These are phyloP conservation scores for Kluyveromyces dobzhanskii DNA, from an alignment of 805 yeast genomes.

Conservation along the genomic window DNA sequence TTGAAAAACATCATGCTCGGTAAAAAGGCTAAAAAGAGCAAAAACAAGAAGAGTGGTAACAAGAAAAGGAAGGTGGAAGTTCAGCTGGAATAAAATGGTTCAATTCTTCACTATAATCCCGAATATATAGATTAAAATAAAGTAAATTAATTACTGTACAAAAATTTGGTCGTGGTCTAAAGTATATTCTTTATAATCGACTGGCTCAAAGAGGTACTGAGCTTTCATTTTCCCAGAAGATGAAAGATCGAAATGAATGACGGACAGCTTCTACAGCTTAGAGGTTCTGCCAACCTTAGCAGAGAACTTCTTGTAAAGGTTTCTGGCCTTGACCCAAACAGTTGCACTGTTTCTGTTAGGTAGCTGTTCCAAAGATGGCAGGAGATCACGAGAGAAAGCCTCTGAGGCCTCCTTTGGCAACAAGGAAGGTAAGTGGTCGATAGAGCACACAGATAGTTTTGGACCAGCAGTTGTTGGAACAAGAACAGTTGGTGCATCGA, in stretches of 20 bases:
- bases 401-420: slow-evolving; percentile 97
- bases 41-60: slow-evolving; percentile 35
- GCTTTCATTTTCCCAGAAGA: no score
- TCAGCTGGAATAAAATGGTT: slow-evolving; percentile 39
- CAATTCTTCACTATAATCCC: not conserved
- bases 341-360: slow-evolving; percentile 76
- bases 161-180: no score
- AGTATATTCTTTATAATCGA: no score
- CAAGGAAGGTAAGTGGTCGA: slow-evolving; percentile 92
- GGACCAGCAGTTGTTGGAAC: slow-evolving; percentile 79
- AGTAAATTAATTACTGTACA: no score
- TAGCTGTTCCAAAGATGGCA: slow-evolving; percentile 81
- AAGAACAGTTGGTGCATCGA: slow-evolving; percentile 80
- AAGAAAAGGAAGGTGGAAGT: slow-evolving; percentile 43
- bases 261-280: slow-evolving; percentile 27
- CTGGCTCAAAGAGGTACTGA: no score
- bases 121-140: not conserved
- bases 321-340: slow-evolving; percentile 88
- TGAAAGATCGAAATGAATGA: no score
- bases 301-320: slow-evolving; percentile 76
- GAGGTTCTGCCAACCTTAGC: slow-evolving; percentile 51
- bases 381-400: slow-evolving; percentile 73
- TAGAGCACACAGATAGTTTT: slow-evolving; percentile 82
- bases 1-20: slow-evolving; percentile 50
- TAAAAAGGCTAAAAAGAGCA: slow-evolving; percentile 29